Conservation (phyloP, 306 rosid species). For the Carpinus viminea region DNA sequence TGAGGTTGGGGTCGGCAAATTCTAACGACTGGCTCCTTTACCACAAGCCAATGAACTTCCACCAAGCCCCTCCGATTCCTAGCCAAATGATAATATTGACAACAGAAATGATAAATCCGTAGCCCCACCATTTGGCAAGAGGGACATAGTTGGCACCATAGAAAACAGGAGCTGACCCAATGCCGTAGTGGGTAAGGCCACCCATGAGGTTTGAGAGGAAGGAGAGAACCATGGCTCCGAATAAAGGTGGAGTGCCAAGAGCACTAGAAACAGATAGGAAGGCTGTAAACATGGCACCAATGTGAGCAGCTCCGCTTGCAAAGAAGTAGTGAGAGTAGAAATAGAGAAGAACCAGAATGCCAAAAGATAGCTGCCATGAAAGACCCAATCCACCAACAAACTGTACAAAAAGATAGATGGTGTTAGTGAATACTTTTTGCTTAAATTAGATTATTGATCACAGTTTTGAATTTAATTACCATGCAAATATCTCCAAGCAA, state of each 20-base stretch:
- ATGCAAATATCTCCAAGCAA: neutral
- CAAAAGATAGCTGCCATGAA: slow-evolving; percentile 92
- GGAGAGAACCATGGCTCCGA: slow-evolving; percentile 86
- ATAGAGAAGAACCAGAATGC: slow-evolving; percentile 91
- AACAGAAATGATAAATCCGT: slow-evolving; percentile 79
- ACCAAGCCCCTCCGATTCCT: slow-evolving; percentile 88
- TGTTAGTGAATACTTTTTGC: slow-evolving; percentile 21
- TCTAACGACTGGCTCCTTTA: slow-evolving; percentile 36
- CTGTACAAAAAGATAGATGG: slow-evolving; percentile 44
- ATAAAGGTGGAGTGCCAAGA: slow-evolving; percentile 89
- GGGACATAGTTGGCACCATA: slow-evolving; percentile 97
- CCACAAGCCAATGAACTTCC: slow-evolving; percentile 94
- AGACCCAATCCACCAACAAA: slow-evolving; percentile 97
- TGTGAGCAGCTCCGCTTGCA: slow-evolving; percentile 99
- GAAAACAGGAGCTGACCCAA: slow-evolving; percentile 96
- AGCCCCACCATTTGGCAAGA: slow-evolving; percentile 96
- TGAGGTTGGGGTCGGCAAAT: slow-evolving; percentile 27
- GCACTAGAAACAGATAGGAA: slow-evolving; percentile 98
- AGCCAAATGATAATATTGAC: slow-evolving; percentile 93
- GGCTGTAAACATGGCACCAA: slow-evolving; percentile 99
- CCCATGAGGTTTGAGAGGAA: slow-evolving; percentile 99
- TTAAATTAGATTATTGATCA: neutral
- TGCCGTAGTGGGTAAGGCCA: slow-evolving; percentile 97
- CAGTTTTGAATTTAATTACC: neutral
- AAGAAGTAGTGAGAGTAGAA: slow-evolving; percentile 99